Evolutionary conservation across 2,329 filamentous ascomycete species (phyloP).

Genomic region (Hymenoscyphus linearis): DNA sequence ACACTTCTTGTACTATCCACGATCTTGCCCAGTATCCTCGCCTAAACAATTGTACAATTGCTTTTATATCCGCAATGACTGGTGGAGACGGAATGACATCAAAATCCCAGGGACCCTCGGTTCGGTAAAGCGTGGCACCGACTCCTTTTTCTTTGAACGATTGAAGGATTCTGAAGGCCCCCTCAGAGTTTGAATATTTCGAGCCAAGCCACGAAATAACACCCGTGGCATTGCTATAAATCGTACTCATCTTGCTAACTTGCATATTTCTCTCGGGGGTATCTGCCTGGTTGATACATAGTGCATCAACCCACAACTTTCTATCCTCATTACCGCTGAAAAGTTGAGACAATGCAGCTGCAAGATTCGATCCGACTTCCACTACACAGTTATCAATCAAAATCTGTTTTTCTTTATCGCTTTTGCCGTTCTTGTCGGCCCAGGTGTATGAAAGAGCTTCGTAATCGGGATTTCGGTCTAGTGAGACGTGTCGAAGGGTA

Average conservation of each 20-base stretch:
- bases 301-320: neutral
- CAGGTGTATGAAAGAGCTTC: neutral
- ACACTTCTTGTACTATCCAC: neutral
- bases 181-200: neutral
- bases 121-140: neutral
- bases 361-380: neutral
- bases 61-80: neutral
- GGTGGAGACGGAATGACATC: neutral
- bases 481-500: neutral
- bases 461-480: neutral
- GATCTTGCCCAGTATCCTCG: neutral
- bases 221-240: neutral
- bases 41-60: neutral
- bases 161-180: neutral
- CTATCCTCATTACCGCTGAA: neutral
- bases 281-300: slow-evolving; percentile 8
- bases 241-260: neutral
- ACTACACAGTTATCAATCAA: neutral
- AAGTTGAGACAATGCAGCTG: neutral
- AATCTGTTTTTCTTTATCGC: neutral
- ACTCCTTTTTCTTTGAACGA: neutral
- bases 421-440: neutral
- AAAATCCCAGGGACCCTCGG: neutral
- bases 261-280: neutral
- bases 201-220: neutral